phyloP scores from a whole-genome alignment of 371 early-diverging fungal genomes.

The Amoeboaphelidium protococcarum region DNA sequence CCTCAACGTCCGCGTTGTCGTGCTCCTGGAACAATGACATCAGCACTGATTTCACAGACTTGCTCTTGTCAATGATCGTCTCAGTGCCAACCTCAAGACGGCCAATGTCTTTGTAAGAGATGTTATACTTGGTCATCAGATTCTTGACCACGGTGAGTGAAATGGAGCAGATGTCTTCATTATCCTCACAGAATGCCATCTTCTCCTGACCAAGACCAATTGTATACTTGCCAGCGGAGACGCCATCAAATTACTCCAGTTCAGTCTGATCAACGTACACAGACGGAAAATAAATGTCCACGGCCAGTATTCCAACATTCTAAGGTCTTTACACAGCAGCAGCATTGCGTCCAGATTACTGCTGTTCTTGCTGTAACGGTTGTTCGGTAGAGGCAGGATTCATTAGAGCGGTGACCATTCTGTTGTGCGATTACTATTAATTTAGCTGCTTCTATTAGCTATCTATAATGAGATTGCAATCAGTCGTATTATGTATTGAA shows the following conservation, averaged over 20 bases:
- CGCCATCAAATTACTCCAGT: slow-evolving; percentile 5
- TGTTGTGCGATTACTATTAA: too few relatives aligned
- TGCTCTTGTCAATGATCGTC: slow-evolving; percentile 91
- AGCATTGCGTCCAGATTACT: slow-evolving; percentile 10
- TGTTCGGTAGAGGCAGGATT: too few relatives aligned
- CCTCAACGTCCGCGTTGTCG: slow-evolving; percentile 77
- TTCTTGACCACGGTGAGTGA: slow-evolving; percentile 68
- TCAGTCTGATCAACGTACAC: slow-evolving; percentile 70
- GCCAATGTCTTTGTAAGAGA: slow-evolving; percentile 58
- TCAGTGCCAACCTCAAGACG: slow-evolving; percentile 95
- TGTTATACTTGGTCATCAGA: slow-evolving; percentile 70
- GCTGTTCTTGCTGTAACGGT: too few relatives aligned
- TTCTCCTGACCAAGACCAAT: slow-evolving; percentile 83
- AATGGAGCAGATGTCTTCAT: slow-evolving; percentile 84
- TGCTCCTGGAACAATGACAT: slow-evolving; percentile 75
- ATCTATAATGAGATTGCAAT: too few relatives aligned
- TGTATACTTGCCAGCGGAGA: slow-evolving; percentile 85
- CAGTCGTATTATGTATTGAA: too few relatives aligned
- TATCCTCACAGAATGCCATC: slow-evolving; percentile 85
- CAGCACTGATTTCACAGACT: slow-evolving; percentile 82
- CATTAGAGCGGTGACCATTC: too few relatives aligned
- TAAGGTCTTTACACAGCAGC: slow-evolving; percentile 20
- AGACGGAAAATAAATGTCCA: slow-evolving; percentile 74
- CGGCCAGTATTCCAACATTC: slow-evolving; percentile 72
- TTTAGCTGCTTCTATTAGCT: too few relatives aligned